Evolutionary conservation across 1,284 basidiomycete genomes (phyloP).

Genomic region (Ustilago curta): DNA sequence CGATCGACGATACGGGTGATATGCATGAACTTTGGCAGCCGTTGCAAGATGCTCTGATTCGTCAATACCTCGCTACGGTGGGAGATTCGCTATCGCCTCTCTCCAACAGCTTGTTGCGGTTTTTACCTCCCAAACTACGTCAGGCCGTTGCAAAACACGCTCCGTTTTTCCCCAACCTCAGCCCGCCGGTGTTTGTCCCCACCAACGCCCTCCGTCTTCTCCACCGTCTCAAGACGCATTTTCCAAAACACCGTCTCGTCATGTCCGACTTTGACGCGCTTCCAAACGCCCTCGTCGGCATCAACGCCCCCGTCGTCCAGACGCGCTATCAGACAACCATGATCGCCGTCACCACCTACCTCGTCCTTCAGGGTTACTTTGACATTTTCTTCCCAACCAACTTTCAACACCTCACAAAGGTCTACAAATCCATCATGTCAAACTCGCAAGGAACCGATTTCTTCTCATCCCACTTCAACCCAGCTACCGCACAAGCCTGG

Average conservation of each 20-base stretch:
- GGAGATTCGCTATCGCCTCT: slow-evolving; percentile 8
- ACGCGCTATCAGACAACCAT: slow-evolving; percentile 86
- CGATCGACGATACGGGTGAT: slow-evolving; percentile 84
- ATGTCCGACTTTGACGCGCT: slow-evolving; percentile 91
- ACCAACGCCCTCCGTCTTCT: slow-evolving; percentile 90
- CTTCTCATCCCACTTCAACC: slow-evolving; percentile 14
- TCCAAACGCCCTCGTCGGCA: slow-evolving; percentile 84
- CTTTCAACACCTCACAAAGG: slow-evolving; percentile 77
- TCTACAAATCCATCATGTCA: slow-evolving; percentile 45
- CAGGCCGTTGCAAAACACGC: slow-evolving; percentile 44
- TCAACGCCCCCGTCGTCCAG: slow-evolving; percentile 94
- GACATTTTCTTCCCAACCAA: slow-evolving; percentile 99
- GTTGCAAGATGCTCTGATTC: slow-evolving; percentile 85
- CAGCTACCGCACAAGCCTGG: neutral
- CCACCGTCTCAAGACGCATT: slow-evolving; percentile 82
- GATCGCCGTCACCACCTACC: slow-evolving; percentile 83
- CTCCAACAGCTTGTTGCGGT: slow-evolving; percentile 72
- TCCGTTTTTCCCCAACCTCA: slow-evolving; percentile 87
- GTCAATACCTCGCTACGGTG: slow-evolving; percentile 73
- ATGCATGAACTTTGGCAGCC: slow-evolving; percentile 87
- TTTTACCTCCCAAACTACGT: slow-evolving; percentile 73
- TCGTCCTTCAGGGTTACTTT: slow-evolving; percentile 95
- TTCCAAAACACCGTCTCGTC: slow-evolving; percentile 90
- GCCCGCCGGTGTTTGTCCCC: slow-evolving; percentile 89
- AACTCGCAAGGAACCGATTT: slow-evolving; percentile 3